Base-by-base conservation (phyloP, 2,329 filamentous ascomycete genomes). In the Taxawa tesnikishii region DNA sequence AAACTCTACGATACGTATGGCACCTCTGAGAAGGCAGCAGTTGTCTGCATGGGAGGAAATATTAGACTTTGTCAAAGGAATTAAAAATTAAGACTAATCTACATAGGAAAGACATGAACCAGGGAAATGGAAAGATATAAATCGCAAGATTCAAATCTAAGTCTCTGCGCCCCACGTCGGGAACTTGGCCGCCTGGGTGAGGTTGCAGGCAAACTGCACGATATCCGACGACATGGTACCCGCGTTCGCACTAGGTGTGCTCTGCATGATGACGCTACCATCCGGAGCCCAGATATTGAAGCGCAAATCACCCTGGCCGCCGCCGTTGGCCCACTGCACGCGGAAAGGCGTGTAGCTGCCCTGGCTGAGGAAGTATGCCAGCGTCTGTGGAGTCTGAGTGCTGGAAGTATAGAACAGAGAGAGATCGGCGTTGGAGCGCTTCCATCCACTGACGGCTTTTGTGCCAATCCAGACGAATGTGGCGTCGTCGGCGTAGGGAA, bases 401-500 rank as follows among this genome's bases (percentile, higher is more conserved):
- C 36, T 13, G 11, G 15, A 28, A n/a, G 21, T 38, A 32, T 33
- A 40, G 32, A 38, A 35, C 12, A 38, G 35, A 7, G 33, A 12
- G 13, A 40, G 26, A 17, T 40, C 36, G 33, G 25, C 28, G 31
- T 40, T 40, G 29, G 28, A 15, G 13, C 38, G 23, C 5, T 21
- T 33, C 38, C 38, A 40, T n/a, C 38, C 38, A 4, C 24, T 24
- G n/a, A 36, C 23, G 6, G 38, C 38, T 18, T 38, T 38, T 12
- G 33, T 17, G 15, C 38, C 38, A 21, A 38, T 24, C 38, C 38
- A 40, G 12, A 40, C 15, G 15, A 38, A 13, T 9, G 28, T 23
- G 11, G 38, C 28, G 29, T 40, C 38, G 26, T 40, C 38, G 9
- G 36, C 28, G 30, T 40, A 40, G 4, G 36, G 35, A 12, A 38